Evolutionary conservation across 495 filamentous ascomycete species (phyloP), one percentile per base, ranked within the genome.

Genomic region (Xylaria cubensis): DNA sequence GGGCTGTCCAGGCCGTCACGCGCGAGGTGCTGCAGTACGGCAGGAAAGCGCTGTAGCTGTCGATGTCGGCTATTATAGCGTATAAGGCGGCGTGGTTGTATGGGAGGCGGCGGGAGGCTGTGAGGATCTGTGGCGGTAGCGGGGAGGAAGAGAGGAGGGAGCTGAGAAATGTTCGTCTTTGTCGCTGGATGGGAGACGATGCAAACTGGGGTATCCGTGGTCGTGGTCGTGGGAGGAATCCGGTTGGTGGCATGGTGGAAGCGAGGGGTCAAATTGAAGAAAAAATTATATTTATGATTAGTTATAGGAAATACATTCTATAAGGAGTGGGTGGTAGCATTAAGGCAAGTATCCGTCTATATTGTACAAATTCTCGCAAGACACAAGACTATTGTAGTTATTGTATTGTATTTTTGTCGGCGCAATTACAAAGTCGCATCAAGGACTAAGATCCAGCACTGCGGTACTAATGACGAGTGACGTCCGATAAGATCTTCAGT

Each of bases 11-110:
- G 32, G 70, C 72, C 6, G 93, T 97, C 2, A 97, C 92, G 41
- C 81, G 86, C 2, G 92, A 93, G 8, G 84, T 82, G 15, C 85
- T 84, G 81, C 94, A 94, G 88, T 96, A 97, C 10, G 95, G 95
- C 41, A 97, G 88, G 89, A 97, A 98, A 73, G 82, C 76, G 53
- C 82, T 81, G 90, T 98, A 99, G 74, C 87, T 88, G 80, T 91
- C 86, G 73, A 97, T 90, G 79, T 97, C 93, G 78, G 94, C 87
- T 80, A 98, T 93, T 42, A 97, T 84, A 69, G 83, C 83, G 90
- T 94, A 98, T 74, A 99, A 88, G 0, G 87, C 82, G 5, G 76
- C 69, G 59, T 90, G 85, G 1, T 89, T 82, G 87, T 97, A 97
- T 36, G 93, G 92, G 71, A 99, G 91, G n/a, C 86, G 91, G 72